Base-by-base conservation (phyloP, 768 basidiomycete genomes). In the Strobilomyces dryophilus region DNA sequence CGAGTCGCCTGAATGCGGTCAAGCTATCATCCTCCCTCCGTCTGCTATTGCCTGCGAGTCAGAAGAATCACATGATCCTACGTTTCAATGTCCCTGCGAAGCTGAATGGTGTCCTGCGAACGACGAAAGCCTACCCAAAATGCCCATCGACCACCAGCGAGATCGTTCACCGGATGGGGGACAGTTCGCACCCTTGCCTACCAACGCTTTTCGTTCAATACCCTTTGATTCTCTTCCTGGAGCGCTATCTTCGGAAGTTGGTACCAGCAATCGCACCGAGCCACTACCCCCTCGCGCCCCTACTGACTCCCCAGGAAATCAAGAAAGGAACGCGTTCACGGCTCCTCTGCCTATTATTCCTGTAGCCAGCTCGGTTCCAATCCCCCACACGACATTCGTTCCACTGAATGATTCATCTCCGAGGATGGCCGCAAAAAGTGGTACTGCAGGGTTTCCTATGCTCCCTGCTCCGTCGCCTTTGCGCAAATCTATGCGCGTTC, bases 401-500 rank as follows among this genome's bases (percentile, higher is more conserved):
- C 76, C 73, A 15, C 61, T 75, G 20, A 73, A 70, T 8, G 73
- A 75, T 40, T 62, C 62, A 3, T 60, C 70, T 4, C 59, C 68
- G 12, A 61, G 36, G 12, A 53, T 49, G 29, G 49, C 68, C 29
- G 57, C 62, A 24, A 84, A 79, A 54, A 63, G 67, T 44, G 72
- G 70, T 53, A 51, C 73, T 8, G 50, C 77, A 0, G 74, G 75
- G 37, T 84, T 88, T 59, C 83, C 86, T 2, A 71, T 74, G n/a
- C 74, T 89, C 29, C 85, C 87, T 21, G 83, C 80, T 5, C 85
- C 87, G 2, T 77, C 83, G 47, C 82, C 85, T 5, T 69, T 88
- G 46, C 81, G 83, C 24, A 90, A 89, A 69, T 87, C 86, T 0
- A 77, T 80, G 55, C 79, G 80, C 24, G 60, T 73, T 12, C 60